Percentiles rank a stretch among this genome's conserved stretches.
Evolutionary conservation across 768 basidiomycete genomes (phyloP).

Genomic region (Termitomyces sp.): DNA sequence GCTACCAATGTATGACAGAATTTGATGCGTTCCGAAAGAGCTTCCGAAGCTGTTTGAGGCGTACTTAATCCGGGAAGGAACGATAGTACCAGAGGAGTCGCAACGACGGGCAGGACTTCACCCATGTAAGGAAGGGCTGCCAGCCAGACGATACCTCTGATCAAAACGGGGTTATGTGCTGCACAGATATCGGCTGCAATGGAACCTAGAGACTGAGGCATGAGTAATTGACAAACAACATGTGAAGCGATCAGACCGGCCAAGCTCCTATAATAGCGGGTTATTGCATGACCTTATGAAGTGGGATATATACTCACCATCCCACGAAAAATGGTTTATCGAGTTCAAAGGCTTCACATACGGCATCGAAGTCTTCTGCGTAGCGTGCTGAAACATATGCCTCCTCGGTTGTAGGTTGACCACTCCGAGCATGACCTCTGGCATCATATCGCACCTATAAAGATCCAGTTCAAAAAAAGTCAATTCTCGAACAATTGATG

Average conservation of each 20-base stretch:
- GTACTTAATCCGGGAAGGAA: slow-evolving; percentile 6
- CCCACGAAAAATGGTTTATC: not conserved
- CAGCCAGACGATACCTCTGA: slow-evolving; percentile 10
- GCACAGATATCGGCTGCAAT: slow-evolving; percentile 13
- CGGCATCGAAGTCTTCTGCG: not conserved
- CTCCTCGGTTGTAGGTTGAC: not conserved
- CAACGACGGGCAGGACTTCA: slow-evolving; percentile 9
- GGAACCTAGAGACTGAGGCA: not conserved
- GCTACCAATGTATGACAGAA: not conserved
- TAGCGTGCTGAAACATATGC: not conserved
- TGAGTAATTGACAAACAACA: not conserved
- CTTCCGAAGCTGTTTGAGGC: not conserved
- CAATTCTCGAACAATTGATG: not conserved
- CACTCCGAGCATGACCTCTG: not conserved
- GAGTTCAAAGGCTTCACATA: not conserved
- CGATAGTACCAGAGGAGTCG: slow-evolving; percentile 7
- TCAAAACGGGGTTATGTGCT: slow-evolving; percentile 5
- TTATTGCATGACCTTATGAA: not conserved
- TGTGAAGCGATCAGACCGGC: not conserved
- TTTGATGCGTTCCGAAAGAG: not conserved
- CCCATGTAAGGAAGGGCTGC: slow-evolving; percentile 11
- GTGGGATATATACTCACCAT: not conserved
- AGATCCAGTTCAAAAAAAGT: not conserved
- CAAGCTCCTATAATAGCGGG: not conserved
- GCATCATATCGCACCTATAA: not conserved